Evolutionary conservation across 1,284 basidiomycete genomes (phyloP), one percentile per base, ranked within the genome.

Genomic region (Anthracocystis panici-leucophaei): DNA sequence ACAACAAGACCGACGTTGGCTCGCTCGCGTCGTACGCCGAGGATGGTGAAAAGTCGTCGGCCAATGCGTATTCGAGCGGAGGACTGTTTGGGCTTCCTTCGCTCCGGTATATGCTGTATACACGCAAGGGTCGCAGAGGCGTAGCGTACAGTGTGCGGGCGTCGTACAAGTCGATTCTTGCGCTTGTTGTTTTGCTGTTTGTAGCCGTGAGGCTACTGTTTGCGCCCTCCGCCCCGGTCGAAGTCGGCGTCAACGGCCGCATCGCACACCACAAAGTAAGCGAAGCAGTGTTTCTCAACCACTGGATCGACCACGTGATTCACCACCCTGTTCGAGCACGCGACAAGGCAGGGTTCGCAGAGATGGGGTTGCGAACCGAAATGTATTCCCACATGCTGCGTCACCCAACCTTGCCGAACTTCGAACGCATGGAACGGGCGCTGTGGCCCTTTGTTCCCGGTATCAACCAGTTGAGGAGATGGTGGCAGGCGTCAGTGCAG

Each of bases 331-430:
- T 77, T 20, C 70, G 72, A 20, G 66, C 75, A 8, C 42, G 70
- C 5, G 75, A 77, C 50, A 69, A 71, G 45, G 40, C 72, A 0
- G 75, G 70, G 33, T 77, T 77, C 31, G 71, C 75, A 38, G 71
- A 77, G 57, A 77, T 77, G 75, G 75, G 72, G 14, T 35, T 77
- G 48, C 49, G 71, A 9, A 75, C 75, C 18, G 67, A 71, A 29
- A 71, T 77, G 67, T 77, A 77, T 31, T 69, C 75, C n/a, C 71
- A 75, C 48, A 61, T 77, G 31, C 60, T 77, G 20, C 62, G 59
- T 42, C 61, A 68, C 44, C 67, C 67, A 10, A 65, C 55, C 3
- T 27, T 77, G 56, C 68, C 71, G 35, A 63, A 60, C 49, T 73
- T 74, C 40, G 75, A 77, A n/a, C 65, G 57, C 35, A 68, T 70